Conservation (phyloP, 768 basidiomycete species). For the Lactifluus hygrophoroides region DNA sequence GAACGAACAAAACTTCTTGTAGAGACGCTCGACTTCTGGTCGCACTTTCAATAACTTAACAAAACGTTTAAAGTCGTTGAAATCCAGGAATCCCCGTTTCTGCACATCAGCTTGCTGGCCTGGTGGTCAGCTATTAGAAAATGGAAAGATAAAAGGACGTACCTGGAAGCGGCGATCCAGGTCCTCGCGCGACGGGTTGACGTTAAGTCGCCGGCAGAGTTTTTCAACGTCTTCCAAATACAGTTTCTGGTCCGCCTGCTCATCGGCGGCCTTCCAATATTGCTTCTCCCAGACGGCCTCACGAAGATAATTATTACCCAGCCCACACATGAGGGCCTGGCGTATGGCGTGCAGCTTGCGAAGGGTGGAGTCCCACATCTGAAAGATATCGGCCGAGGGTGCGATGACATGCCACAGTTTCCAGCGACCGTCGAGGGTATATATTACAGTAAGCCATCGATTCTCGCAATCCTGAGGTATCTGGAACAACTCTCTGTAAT, state of each 20-base stretch:
- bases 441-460: slow-evolving; percentile 81
- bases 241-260: slow-evolving; percentile 50
- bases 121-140: background rate
- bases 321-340: slow-evolving; percentile 60
- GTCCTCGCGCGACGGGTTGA: slow-evolving; percentile 45
- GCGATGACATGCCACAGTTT: slow-evolving; percentile 85
- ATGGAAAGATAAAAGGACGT: background rate
- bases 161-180: slow-evolving; percentile 54
- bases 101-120: slow-evolving; percentile 56
- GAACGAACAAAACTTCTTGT: slow-evolving; percentile 33
- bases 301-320: slow-evolving; percentile 53
- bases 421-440: slow-evolving; percentile 66
- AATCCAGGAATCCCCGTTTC: slow-evolving; percentile 56
- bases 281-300: slow-evolving; percentile 71
- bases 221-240: slow-evolving; percentile 65
- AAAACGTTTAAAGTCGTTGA: slow-evolving; percentile 71
- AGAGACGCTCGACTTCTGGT: slow-evolving; percentile 68
- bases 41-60: slow-evolving; percentile 79
- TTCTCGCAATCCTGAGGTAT: slow-evolving; percentile 52
- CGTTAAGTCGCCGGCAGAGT: slow-evolving; percentile 63
- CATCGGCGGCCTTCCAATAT: slow-evolving; percentile 72
- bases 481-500: slow-evolving; percentile 65
- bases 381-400: slow-evolving; percentile 49
- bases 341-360: slow-evolving; percentile 55
- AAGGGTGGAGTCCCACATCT: slow-evolving; percentile 57